Evolutionary conservation across 108 stramenopile species (phyloP), one percentile per base, ranked within the genome.

Genomic region (Discostella stelligeroides): DNA sequence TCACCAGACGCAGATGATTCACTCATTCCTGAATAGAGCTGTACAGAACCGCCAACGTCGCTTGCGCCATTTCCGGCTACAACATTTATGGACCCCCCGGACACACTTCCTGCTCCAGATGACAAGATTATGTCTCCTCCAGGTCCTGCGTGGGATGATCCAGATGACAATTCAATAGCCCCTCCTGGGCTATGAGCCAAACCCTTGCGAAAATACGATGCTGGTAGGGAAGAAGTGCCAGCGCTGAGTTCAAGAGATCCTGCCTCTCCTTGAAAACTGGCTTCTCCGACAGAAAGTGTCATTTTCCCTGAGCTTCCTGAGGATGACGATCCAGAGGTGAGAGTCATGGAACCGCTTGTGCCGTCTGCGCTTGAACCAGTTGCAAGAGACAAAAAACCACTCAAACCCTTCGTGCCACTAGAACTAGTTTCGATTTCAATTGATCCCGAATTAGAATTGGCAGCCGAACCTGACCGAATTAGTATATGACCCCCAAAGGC

Each of bases 371-470:
- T 43, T 37, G 57, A 30, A 3, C 57, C 68, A 40, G 40, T 59
- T 14, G 29, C 27, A 60, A 69, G 29, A 54, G 68, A 57, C 18
- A 69, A 27, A 38, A 23, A 25, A n/a, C 58, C 68, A 28, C 62
- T 49, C 15, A 38, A 14, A 10, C 48, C 30, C 34, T 47, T 28
- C 15, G 15, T 13, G 2, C 48, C 30, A 18, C 29, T 30, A 20
- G 24, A n/a, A 0, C 14, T 54, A 7, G 13, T 20, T 2, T 63
- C 70, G 24, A 49, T 63, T 6, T 9, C 14, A 7, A 53, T 12
- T 9, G 45, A 30, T 7, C 30, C 41, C 5, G 41, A 34, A 39
- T 50, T 39, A 38, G 21, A 50, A 27, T 25, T n/a, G 15, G 38
- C 29, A 14, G 60, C 41, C 6, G 63, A 38, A 11, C 70, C 70